These are phyloP conservation scores for Sphaerulina vaccinii DNA, from an alignment of 2,329 filamentous ascomycete species.

Conservation along the genomic window DNA sequence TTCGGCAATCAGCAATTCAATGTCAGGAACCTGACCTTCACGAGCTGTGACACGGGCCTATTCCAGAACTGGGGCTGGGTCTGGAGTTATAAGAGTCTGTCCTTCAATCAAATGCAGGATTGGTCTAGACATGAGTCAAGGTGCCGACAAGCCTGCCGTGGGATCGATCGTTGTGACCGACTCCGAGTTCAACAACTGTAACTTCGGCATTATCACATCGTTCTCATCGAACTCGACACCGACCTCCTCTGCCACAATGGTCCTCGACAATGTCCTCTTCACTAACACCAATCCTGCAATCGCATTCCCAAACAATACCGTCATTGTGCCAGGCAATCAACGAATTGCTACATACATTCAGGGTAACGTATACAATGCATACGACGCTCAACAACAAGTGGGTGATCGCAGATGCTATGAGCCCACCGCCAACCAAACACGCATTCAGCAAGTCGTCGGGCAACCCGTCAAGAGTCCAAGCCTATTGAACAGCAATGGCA, in stretches of 20 bases:
- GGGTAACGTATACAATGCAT: slow-evolving; percentile 63
- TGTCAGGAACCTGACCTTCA: slow-evolving; percentile 78
- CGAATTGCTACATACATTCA: slow-evolving; percentile 68
- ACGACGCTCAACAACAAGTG: slow-evolving; percentile 20
- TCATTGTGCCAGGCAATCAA: slow-evolving; percentile 66
- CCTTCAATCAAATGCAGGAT: slow-evolving; percentile 57
- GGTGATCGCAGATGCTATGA: slow-evolving; percentile 27
- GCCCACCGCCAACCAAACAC: slow-evolving; percentile 28
- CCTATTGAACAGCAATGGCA: slow-evolving; percentile 64
- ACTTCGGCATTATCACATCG: slow-evolving; percentile 72
- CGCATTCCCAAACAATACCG: slow-evolving; percentile 54
- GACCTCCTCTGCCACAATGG: slow-evolving; percentile 72
- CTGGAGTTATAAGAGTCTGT: slow-evolving; percentile 75
- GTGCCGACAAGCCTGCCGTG: slow-evolving; percentile 56
- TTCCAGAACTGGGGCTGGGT: slow-evolving; percentile 93
- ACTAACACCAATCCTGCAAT: slow-evolving; percentile 62
- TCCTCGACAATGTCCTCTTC: slow-evolving; percentile 88
- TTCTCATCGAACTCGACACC: slow-evolving; percentile 61
- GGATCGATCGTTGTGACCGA: slow-evolving; percentile 81
- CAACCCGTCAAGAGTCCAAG: slow-evolving; percentile 62
- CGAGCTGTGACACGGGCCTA: slow-evolving; percentile 76
- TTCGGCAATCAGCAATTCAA: slow-evolving; percentile 87
- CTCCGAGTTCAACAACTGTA: slow-evolving; percentile 72
- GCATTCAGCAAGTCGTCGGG: slow-evolving; percentile 36
- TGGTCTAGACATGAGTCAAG: slow-evolving; percentile 71